A percentile compares a stretch with the other conserved stretches of the same genome.
These are phyloP conservation scores for Sporothrix humicola DNA, from an alignment of 2,329 filamentous ascomycete species.

Conservation along the genomic window DNA sequence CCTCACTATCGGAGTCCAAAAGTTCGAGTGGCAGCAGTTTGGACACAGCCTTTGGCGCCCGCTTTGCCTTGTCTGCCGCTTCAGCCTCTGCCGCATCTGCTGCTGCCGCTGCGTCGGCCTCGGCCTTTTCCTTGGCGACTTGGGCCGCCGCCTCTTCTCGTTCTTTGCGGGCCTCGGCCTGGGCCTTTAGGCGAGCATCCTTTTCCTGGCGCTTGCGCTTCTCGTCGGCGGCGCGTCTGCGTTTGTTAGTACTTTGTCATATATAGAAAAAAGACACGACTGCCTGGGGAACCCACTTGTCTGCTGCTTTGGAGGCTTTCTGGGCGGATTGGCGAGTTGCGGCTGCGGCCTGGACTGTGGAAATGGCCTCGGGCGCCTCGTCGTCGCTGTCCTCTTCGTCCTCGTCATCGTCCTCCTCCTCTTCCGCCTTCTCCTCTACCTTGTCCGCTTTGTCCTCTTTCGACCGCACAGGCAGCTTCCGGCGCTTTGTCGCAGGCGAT, in stretches of 20 bases:
- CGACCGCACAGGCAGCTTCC: conserved; percentile 30
- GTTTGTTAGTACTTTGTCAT: neutral
- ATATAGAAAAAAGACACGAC: neutral
- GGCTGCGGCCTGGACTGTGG: conserved; percentile 56
- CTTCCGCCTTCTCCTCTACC: conserved; percentile 30
- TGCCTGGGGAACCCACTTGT: conserved; percentile 51
- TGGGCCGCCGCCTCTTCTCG: conserved; percentile 37
- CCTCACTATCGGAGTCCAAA: conserved; percentile 59
- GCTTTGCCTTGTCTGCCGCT: conserved; percentile 26
- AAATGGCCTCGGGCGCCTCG: conserved; percentile 65
- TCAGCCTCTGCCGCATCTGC: conserved; percentile 26
- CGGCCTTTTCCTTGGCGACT: conserved; percentile 30
- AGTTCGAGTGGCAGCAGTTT: conserved; percentile 59
- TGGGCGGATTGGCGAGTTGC: conserved; percentile 54
- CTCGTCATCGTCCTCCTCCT: conserved; percentile 45
- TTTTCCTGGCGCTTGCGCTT: conserved; percentile 63
- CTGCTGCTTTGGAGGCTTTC: conserved; percentile 56
- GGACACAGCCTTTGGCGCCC: conserved; percentile 45
- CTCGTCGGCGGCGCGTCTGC: conserved; percentile 56
- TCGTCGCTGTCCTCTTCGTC: conserved; percentile 59
- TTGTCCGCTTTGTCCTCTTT: conserved; percentile 40
- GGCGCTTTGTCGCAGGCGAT: conserved; percentile 30
- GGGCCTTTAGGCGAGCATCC: conserved; percentile 60
- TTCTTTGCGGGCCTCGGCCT: conserved; percentile 55
- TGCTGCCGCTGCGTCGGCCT: conserved; percentile 37